Conservation (phyloP, 2,329 filamentous ascomycete genomes). For the Paramyrothecium sp. region DNA sequence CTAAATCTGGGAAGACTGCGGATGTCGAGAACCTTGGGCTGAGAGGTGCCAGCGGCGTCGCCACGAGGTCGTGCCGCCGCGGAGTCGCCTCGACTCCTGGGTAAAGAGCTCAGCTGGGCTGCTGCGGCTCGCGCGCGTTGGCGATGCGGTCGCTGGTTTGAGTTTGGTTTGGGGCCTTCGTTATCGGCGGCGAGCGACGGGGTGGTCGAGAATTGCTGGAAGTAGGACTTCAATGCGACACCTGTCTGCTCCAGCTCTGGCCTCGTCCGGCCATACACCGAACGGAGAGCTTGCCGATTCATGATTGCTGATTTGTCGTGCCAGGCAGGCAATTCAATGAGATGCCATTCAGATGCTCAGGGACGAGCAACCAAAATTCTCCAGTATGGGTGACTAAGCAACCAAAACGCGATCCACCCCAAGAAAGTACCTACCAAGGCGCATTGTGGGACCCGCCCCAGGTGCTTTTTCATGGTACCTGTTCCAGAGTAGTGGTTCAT, state of each 20-base stretch:
- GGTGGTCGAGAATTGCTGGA: slow-evolving; percentile 37
- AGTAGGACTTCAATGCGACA: slow-evolving; percentile 27
- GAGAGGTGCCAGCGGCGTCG: slow-evolving; percentile 6
- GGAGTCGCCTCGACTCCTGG: slow-evolving; percentile 15
- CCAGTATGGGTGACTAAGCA: slow-evolving; percentile 5
- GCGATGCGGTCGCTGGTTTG: slow-evolving; percentile 12
- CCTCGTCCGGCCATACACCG: slow-evolving; percentile 31
- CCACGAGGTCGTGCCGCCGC: background rate
- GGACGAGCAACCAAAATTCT: background rate
- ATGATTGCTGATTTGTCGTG: slow-evolving; percentile 22
- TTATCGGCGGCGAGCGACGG: slow-evolving; percentile 28
- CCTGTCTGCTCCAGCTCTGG: slow-evolving; percentile 30
- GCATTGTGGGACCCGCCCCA: too few relatives aligned
- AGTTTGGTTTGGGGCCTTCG: slow-evolving; percentile 10
- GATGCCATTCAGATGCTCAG: slow-evolving; percentile 2
- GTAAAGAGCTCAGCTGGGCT: slow-evolving; percentile 29
- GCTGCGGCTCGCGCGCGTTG: slow-evolving; percentile 31
- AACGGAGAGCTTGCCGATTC: slow-evolving; percentile 36
- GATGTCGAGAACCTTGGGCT: slow-evolving; percentile 37
- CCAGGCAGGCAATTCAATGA: slow-evolving; percentile 9
- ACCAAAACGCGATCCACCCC: background rate
- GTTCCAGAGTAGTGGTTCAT: too few relatives aligned
- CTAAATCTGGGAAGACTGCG: slow-evolving; percentile 29
- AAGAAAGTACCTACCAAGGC: too few relatives aligned
- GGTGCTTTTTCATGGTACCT: too few relatives aligned